Percentiles rank a stretch among this genome's conserved stretches.
phyloP scores from a whole-genome alignment of 2,329 filamentous ascomycete genomes.

The Neurospora sp. region DNA sequence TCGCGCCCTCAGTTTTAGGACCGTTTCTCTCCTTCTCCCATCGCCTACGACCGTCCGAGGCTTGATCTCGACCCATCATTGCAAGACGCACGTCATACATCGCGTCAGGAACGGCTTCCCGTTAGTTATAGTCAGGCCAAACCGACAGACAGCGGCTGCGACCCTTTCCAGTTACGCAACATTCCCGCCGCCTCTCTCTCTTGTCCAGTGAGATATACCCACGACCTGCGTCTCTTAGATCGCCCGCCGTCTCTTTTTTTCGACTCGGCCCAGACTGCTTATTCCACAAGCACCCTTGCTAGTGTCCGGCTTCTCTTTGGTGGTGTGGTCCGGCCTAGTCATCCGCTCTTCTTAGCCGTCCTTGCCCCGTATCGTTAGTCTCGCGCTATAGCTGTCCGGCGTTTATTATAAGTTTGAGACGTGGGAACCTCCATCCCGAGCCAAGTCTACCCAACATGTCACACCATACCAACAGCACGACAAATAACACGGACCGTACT shows the following conservation, averaged over 20 bases:
- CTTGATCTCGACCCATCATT: neutral
- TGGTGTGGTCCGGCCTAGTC: neutral
- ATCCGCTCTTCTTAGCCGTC: neutral
- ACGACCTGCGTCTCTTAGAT: neutral
- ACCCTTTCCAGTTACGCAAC: neutral
- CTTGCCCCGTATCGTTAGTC: neutral
- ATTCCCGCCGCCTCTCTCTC: neutral
- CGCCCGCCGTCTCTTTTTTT: neutral
- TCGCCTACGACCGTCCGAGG: neutral
- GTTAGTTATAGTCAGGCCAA: neutral
- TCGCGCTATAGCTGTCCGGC: neutral
- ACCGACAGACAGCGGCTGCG: neutral
- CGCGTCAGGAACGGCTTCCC: neutral
- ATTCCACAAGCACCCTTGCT: neutral
- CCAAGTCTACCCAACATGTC: neutral
- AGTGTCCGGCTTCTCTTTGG: neutral
- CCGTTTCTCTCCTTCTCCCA: neutral
- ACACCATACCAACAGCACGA: neutral
- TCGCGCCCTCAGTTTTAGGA: neutral
- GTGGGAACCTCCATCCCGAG: neutral
- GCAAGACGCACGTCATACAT: neutral
- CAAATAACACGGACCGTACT: slow-evolving; percentile 39
- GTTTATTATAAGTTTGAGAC: neutral
- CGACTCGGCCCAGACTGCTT: neutral
- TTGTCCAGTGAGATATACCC: neutral